Evolutionary conservation across 106 monocot species (phyloP).

Genomic region (Dendrobium officinale): DNA sequence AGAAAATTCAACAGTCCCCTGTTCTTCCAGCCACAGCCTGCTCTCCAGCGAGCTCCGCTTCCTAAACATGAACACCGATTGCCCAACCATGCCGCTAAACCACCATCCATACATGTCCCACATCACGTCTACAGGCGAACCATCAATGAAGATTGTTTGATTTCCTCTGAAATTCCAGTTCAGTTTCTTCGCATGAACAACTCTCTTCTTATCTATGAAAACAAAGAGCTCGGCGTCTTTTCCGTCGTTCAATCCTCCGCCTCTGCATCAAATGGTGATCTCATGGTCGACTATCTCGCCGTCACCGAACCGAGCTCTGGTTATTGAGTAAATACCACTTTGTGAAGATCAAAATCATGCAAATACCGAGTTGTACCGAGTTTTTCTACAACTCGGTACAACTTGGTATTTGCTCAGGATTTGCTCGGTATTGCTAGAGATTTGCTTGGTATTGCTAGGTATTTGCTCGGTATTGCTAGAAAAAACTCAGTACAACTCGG

Average conservation of each 20-base stretch:
- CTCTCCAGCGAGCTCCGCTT: constrained; percentile 44
- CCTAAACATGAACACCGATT: constrained; percentile 53
- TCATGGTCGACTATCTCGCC: constrained; percentile 33
- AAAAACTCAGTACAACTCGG: too few species aligned
- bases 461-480: too few species aligned
- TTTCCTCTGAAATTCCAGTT: constrained; percentile 73
- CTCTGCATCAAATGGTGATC: constrained; percentile 31
- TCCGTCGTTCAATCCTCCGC: neutral
- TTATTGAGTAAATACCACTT: constrained; percentile 8
- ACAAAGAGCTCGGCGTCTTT: constrained; percentile 52
- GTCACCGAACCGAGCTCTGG: constrained; percentile 31
- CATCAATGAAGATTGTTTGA: constrained; percentile 65
- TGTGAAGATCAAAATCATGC: too few species aligned
- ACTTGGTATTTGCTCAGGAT: too few species aligned
- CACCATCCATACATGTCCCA: constrained; percentile 71
- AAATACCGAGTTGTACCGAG: too few species aligned
- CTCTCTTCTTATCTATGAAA: constrained; percentile 60
- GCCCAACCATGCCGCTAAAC: constrained; percentile 23
- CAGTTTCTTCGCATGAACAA: constrained; percentile 46
- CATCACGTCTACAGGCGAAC: constrained; percentile 70
- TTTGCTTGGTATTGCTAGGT: too few species aligned
- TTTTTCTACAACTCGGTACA: too few species aligned
- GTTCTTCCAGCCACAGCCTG: constrained; percentile 64
- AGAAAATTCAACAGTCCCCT: constrained; percentile 48
- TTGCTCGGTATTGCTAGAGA: too few species aligned